Conservation (phyloP, 2,329 filamentous ascomycete genomes). For the Dactylellina sp. region DNA sequence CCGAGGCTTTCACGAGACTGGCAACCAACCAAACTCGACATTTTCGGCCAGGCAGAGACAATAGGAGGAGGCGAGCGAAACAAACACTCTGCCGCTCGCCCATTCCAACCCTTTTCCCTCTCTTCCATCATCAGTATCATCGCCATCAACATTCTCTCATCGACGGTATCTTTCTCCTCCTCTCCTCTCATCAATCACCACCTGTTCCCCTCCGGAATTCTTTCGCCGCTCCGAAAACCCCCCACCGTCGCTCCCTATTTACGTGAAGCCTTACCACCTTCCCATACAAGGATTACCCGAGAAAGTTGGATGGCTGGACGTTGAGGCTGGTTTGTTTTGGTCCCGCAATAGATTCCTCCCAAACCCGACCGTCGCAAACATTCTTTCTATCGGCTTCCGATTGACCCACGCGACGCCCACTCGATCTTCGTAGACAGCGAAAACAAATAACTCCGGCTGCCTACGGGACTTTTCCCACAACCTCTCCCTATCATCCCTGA, state of each 20-base stretch:
- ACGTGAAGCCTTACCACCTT: constrained; percentile 20
- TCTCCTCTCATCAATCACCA: constrained; percentile 19
- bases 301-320: constrained; percentile 53
- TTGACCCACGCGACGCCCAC: constrained; percentile 20
- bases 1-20: constrained; percentile 55
- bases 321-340: constrained; percentile 56
- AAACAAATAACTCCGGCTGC: constrained; percentile 22
- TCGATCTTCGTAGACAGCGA: constrained; percentile 14
- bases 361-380: constrained; percentile 42
- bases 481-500: constrained; percentile 60
- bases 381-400: constrained; percentile 31
- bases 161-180: constrained; percentile 25
- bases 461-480: constrained; percentile 17
- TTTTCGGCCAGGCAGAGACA: too few relatives aligned
- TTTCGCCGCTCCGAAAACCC: constrained; percentile 22
- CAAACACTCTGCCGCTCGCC: constrained; percentile 31
- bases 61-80: constrained; percentile 32
- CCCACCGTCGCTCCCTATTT: constrained; percentile 15
- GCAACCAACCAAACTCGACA: too few relatives aligned
- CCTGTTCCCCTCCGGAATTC: neutral
- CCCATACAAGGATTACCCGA: constrained; percentile 23
- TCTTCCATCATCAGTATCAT: constrained; percentile 51
- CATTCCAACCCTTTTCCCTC: constrained; percentile 40
- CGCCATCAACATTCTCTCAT: constrained; percentile 46
- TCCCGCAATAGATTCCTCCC: constrained; percentile 34